Base-by-base conservation (phyloP, 257 asterid genomes). In the Pogostemon cablin region DNA sequence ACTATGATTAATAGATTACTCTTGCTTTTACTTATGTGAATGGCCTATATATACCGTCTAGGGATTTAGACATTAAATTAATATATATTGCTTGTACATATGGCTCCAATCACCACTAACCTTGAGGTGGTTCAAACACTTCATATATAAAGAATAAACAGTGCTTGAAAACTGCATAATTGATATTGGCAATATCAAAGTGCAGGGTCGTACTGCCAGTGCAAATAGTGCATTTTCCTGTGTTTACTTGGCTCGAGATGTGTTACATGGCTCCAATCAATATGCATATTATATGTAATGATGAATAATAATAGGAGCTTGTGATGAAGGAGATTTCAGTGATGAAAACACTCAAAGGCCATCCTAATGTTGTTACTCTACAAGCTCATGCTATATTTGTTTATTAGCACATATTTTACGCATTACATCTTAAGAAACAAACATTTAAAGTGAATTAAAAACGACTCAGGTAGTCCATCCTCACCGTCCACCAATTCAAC, bases 161-260 rank as follows among this genome's bases (percentile, higher is more conserved):
- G 99, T 98, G 77, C 95, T 95, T 73, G 98, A 95, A 79, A 97
- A 96, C 46, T 98, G 98, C 32, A 72, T 80, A 71, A 81, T 95
- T 64, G 99, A 95, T 80, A 83, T 95, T 37, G 92, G 95, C 62
- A 86, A 70, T 81, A 81, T 85, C 82, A 91, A 95, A 83, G 84
- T 95, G 74, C 95, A 89, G 68, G 86, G 91, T 65, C 88, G 90
- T 42, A 95, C 85, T 81, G 86, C 71, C 61, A 89, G 91, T 62
- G 98, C 98, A 9, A 98, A 91, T 83, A 98, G 99, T 65, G 98
- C 97, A 77, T 95, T 95, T 86, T 95, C 99, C 56, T 85, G 87
- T 74, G 99, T 95, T 77, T 91, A 91, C 78, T 75, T 83, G 65
- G 98, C 95, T 63, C 88, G 96, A 73, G 99, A 93, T 68, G 82